Evolutionary conservation across 306 rosid genomes (phyloP).

Genomic region (Hippophae rhamnoides): DNA sequence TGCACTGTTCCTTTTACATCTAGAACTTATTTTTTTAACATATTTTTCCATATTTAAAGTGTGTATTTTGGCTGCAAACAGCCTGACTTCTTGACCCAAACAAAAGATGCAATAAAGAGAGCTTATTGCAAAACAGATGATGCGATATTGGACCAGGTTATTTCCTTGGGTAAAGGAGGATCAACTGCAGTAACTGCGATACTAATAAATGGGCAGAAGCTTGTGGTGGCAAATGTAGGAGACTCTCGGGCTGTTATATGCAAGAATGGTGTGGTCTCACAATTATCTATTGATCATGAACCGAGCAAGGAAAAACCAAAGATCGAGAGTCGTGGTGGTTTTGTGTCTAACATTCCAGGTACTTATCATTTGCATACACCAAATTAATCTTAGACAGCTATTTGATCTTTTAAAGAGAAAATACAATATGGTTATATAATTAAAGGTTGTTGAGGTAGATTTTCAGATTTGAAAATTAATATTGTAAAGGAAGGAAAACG

Average conservation of each 20-base stretch:
- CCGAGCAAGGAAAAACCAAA: slow-evolving; percentile 44
- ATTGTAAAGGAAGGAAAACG: no score
- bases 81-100: slow-evolving; percentile 48
- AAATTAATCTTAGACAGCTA: background rate
- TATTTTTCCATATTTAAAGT: background rate
- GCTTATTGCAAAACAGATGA: slow-evolving; percentile 48
- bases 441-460: no score
- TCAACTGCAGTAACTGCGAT: slow-evolving; percentile 72
- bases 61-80: slow-evolving; percentile 22
- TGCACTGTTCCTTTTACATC: background rate
- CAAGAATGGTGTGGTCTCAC: slow-evolving; percentile 44
- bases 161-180: slow-evolving; percentile 53
- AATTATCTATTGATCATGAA: slow-evolving; percentile 58
- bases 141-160: slow-evolving; percentile 41
- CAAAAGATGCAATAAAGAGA: slow-evolving; percentile 38
- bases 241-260: slow-evolving; percentile 58
- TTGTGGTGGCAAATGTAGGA: slow-evolving; percentile 60
- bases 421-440: background rate
- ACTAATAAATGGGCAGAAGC: slow-evolving; percentile 47
- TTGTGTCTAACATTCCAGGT: slow-evolving; percentile 70
- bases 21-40: background rate
- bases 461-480: no score
- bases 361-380: background rate
- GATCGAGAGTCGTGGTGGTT: slow-evolving; percentile 66
- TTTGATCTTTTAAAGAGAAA: background rate